Conservation (phyloP, 371 early-diverging fungal genomes). For the Apophysomyces variabilis region DNA sequence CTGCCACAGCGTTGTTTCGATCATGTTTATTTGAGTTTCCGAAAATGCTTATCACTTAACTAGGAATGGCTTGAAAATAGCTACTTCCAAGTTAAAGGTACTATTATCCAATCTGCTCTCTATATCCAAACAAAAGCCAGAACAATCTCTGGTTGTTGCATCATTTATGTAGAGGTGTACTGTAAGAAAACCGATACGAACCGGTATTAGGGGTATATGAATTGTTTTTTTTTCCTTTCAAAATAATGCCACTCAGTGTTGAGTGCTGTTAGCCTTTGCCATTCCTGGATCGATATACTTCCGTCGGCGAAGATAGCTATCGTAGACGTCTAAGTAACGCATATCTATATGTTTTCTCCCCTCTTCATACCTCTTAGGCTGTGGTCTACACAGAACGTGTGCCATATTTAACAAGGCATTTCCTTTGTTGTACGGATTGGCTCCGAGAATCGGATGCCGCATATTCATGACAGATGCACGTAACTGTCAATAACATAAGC, state of each 20-base stretch:
- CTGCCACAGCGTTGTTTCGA: too few relatives aligned
- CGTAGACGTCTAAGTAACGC: too few relatives aligned
- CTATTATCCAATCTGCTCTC: too few relatives aligned
- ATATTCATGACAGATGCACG: slow-evolving; percentile 50
- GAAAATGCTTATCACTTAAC: too few relatives aligned
- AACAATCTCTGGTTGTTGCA: too few relatives aligned
- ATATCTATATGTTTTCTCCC: too few relatives aligned
- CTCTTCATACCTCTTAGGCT: slow-evolving; percentile 58
- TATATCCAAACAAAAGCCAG: too few relatives aligned
- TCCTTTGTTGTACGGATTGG: slow-evolving; percentile 56
- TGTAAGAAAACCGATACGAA: neutral
- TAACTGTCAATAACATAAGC: slow-evolving; percentile 25
- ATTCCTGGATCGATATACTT: slow-evolving; percentile 20
- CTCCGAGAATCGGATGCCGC: slow-evolving; percentile 29
- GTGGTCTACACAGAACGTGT: slow-evolving; percentile 61
- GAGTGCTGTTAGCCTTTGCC: slow-evolving; percentile 3
- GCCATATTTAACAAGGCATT: slow-evolving; percentile 54
- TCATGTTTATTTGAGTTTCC: too few relatives aligned
- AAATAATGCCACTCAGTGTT: neutral
- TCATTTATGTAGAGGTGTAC: too few relatives aligned
- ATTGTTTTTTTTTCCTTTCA: neutral
- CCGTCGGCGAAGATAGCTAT: slow-evolving; percentile 31
- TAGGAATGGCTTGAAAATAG: too few relatives aligned
- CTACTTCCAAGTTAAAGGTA: too few relatives aligned
- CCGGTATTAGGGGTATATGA: neutral